A percentile compares a stretch with the other conserved stretches of the same genome.
These are phyloP conservation scores for Globisporangium irregulare DNA, from an alignment of 352 stramenopile genomes.

Conservation along the genomic window DNA sequence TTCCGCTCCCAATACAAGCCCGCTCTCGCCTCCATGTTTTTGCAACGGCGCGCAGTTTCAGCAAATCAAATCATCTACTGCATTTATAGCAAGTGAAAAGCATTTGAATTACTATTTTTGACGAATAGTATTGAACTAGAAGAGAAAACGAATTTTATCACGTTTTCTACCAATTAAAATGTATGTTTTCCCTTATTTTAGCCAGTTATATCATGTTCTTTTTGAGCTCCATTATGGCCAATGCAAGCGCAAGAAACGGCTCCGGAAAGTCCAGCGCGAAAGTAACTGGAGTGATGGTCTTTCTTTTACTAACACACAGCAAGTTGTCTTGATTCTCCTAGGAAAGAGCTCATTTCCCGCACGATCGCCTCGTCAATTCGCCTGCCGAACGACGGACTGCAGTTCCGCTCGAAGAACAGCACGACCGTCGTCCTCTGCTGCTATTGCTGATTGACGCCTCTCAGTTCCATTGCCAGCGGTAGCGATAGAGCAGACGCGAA, in stretches of 20 bases:
- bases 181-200: not conserved
- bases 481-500: constrained; percentile 1
- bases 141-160: not conserved
- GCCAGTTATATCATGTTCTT: not conserved
- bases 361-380: not conserved
- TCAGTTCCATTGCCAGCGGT: not conserved
- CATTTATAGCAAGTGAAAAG: constrained; percentile 22
- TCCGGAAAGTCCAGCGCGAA: constrained; percentile 17
- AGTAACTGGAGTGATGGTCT: constrained; percentile 9
- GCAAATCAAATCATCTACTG: constrained; percentile 19
- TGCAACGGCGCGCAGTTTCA: constrained; percentile 26
- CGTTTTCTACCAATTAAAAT: not conserved
- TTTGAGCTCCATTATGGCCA: not conserved
- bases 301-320: constrained; percentile 1
- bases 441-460: not conserved
- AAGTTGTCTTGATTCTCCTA: not conserved
- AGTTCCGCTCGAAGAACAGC: no score
- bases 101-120: not conserved
- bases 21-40: constrained; percentile 30
- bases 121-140: constrained; percentile 4
- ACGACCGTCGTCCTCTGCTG: not conserved
- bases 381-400: not conserved
- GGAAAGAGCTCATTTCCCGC: not conserved
- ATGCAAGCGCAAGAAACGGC: not conserved
- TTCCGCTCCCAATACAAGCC: constrained; percentile 10